Evolutionary conservation across 768 basidiomycete species (phyloP), one percentile per base, ranked within the genome.

Genomic region (Phaffia australis): DNA sequence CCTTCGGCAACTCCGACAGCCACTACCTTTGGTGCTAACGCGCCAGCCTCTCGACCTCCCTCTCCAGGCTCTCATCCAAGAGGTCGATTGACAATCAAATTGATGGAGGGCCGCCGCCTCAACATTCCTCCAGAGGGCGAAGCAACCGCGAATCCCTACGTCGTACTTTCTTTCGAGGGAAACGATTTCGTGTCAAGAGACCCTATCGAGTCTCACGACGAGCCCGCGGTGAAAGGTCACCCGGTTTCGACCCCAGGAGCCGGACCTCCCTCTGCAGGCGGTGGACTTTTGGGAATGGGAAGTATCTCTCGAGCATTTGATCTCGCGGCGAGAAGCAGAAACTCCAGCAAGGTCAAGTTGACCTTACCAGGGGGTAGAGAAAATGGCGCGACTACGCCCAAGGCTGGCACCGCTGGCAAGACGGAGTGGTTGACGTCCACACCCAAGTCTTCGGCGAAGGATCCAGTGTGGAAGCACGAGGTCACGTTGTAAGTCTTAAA

Each of bases 391-490:
- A 64, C 70, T 29, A 71, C 70, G 32, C 70, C 70, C 23, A 71
- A 63, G 56, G 46, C 48, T 21, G 56, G 35, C 35, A 11, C 35
- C 35, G 35, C 42, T n/a, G 65, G 50, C 25, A 61, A 30, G 49
- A 60, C 16, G 18, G 64, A 69, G 46, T 60, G 65, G 68, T 21
- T 65, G 58, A 49, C 19, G 51, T 30, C 46, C 4, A 61, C 64
- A 47, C 64, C 59, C 9, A 71, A 73, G 56, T 69, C 71, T 68
- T 48, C 70, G 47, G 69, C 88, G 65, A 82, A 89, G 73, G 97
- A 91, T 79, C 94, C 95, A 15, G 86, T 93, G 25, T 99, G 95
- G 95, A 99, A 99, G 79, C 94, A 98, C 76, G 88, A 98, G 76
- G 95, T 98, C 46, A 86, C 89, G 54, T 99, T 99, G 94, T 97